Base-by-base conservation (phyloP, 441 rosid genomes). In the Gossypium gossypioides region DNA sequence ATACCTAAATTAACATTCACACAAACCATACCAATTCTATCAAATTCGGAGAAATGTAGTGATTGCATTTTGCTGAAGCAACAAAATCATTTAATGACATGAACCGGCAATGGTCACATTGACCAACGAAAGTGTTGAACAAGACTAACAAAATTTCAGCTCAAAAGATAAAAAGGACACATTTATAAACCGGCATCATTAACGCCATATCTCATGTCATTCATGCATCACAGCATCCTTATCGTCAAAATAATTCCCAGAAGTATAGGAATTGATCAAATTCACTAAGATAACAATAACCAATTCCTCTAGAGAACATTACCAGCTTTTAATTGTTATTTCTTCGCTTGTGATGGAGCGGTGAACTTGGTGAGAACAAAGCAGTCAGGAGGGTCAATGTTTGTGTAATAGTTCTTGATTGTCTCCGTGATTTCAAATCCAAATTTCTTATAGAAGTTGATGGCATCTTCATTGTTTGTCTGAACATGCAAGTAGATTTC, bases 401-500 rank as follows among this genome's bases (percentile, higher is more conserved):
- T 90, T 19, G 86, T 79, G 81, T 94, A 94, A 70, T 94, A 94
- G 82, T 94, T 87, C 83, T 85, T 75, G 80, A 94, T 90, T 66
- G 96, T 90, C 24, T 89, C 92, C 4, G 91, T 89, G 79, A 91
- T 87, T 74, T 86, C 89, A 74, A 91, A 94, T 57, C 90, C 97
- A 54, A 92, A 91, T 81, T 92, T 94, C 89, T 89, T 92, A 77
- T 92, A 94, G 78, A 94, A 92, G 79, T 84, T 89, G 85, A 91
- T 89, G 16, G 97, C 97, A 27, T 94, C 97, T 51, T 92, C 92
- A 66, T 94, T 94, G 86, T 90, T 89, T 50, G 97, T 92, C 86
- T 94, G 97, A 75, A 94, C 97, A 34, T 94, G 97, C 87, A 94
- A 88, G 87, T 90, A 94, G 75, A 92, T 80, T 80, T 92, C 97